Percentiles rank a stretch among this genome's conserved stretches.
Conservation (phyloP, 129 eudicot species). For the Ambrosia artemisiifolia region DNA sequence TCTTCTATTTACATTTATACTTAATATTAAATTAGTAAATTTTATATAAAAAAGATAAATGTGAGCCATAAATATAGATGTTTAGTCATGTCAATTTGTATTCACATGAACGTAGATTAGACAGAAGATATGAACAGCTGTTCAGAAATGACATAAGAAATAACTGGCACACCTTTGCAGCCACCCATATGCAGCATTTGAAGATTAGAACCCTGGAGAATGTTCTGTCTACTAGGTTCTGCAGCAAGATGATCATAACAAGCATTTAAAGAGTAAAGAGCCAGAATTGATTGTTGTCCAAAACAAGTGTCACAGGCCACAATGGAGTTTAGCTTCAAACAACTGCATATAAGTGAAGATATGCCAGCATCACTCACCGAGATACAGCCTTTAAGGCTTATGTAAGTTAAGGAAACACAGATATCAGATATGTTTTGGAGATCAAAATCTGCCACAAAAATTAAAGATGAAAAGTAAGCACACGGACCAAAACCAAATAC, state of each 20-base stretch:
- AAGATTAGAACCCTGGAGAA: constrained; percentile 34
- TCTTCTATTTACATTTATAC: no score
- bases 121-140: neutral
- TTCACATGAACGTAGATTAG: neutral
- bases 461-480: constrained; percentile 21
- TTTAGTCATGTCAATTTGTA: neutral
- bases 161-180: constrained; percentile 54
- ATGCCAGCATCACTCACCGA: constrained; percentile 68
- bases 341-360: constrained; percentile 52
- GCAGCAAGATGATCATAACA: constrained; percentile 12
- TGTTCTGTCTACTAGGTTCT: constrained; percentile 16
- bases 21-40: neutral
- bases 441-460: constrained; percentile 59
- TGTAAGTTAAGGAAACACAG: constrained; percentile 54
- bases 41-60: neutral
- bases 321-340: constrained; percentile 61
- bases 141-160: neutral
- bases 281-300: constrained; percentile 53
- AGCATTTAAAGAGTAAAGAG: constrained; percentile 54
- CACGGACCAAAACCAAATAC: neutral
- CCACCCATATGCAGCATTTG: constrained; percentile 74
- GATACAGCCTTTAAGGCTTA: constrained; percentile 69
- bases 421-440: constrained; percentile 49
- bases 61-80: neutral
- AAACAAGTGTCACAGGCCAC: constrained; percentile 72